Percentiles rank a stretch among this genome's conserved stretches.
These are phyloP conservation scores for Irineochytrium annulatum DNA, from an alignment of 192 early-diverging fungal genomes.

Conservation along the genomic window DNA sequence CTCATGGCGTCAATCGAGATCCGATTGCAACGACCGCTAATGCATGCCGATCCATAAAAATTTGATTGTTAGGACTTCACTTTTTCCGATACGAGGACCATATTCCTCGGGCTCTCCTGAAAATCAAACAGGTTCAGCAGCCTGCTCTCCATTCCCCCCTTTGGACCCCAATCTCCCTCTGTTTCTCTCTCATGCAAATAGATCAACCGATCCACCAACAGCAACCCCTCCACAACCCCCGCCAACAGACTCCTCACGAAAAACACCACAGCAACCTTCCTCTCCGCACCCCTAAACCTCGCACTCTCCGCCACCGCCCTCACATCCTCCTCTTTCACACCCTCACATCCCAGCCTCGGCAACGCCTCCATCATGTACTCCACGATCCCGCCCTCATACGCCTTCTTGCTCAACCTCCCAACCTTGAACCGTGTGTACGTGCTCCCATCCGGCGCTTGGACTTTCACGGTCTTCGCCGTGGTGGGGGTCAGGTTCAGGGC, in stretches of 20 bases:
- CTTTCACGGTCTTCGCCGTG: not conserved
- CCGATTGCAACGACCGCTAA: no score
- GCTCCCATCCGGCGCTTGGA: not conserved
- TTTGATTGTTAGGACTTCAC: no score
- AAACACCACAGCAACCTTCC: conserved; percentile 11
- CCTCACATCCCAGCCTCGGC: conserved; percentile 1
- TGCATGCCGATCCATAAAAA: no score
- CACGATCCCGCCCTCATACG: not conserved
- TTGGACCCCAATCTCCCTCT: not conserved
- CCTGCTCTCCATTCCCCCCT: not conserved
- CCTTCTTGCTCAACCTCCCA: conserved; percentile 2
- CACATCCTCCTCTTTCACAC: conserved; percentile 1
- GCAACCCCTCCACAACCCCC: conserved; percentile 19
- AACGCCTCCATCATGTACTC: conserved; percentile 16
- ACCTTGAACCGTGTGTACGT: conserved; percentile 8
- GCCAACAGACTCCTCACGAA: conserved; percentile 22
- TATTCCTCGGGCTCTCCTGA: conserved; percentile 16
- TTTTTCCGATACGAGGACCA: conserved; percentile 18
- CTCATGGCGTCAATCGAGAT: no score
- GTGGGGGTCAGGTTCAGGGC: conserved; percentile 13
- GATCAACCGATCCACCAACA: conserved; percentile 21
- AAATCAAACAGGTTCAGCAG: conserved; percentile 30
- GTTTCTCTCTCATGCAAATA: not conserved
- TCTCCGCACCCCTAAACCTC: conserved; percentile 8
- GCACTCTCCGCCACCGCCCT: conserved; percentile 2